Base-by-base conservation (phyloP, 768 basidiomycete genomes). In the Tylopilus vinaceipallidus region DNA sequence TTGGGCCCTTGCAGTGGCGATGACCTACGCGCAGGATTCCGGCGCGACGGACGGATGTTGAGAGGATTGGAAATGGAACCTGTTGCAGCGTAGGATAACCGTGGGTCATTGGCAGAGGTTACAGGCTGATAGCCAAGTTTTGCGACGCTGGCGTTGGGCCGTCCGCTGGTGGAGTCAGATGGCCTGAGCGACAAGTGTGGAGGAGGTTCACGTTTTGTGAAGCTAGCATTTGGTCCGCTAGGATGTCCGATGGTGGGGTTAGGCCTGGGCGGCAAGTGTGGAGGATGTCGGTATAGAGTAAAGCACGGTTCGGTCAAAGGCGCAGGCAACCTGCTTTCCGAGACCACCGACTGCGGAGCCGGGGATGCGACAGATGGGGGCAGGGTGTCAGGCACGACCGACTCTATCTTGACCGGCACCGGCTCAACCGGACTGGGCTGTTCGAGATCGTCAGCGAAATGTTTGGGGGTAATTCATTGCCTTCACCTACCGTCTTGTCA, bases 31-130 rank as follows among this genome's bases (percentile, higher is more conserved):
- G 38, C 13, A 43, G 48, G 65, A n/a, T 51, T 42, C 27, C 40
- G 43, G 41, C 60, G 57, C 13, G 81, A 78, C 13, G 83, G 79
- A 22, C 74, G 71, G 45, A 84, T 83, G 40, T 71, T 73, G 34
- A 84, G 62, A 20, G 82, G 81, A 59, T 84, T 84, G 0, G 70
- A 73, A 22, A 72, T 60, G 9, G 78, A 71, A 11, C 74, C 75
- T 7, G 67, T 56, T n/a, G 73, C 58, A 29, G 76, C 72, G 51
- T 70, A 72, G 2, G 70, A 72, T 20, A 76, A 47, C 3, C 62
- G 61, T 22, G 57, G 56, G 37, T 67, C 66, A 26, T 29, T 64
- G 14, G 67, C 60, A 17, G 68, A 66, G 12, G 44, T 67, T 40
- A 68, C 26, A 20, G 62, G 63, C 19, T 56, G 54, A 51, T 69